phyloP scores from a whole-genome alignment of 73 alveolate species.

The Tetrahymena thermophila region DNA sequence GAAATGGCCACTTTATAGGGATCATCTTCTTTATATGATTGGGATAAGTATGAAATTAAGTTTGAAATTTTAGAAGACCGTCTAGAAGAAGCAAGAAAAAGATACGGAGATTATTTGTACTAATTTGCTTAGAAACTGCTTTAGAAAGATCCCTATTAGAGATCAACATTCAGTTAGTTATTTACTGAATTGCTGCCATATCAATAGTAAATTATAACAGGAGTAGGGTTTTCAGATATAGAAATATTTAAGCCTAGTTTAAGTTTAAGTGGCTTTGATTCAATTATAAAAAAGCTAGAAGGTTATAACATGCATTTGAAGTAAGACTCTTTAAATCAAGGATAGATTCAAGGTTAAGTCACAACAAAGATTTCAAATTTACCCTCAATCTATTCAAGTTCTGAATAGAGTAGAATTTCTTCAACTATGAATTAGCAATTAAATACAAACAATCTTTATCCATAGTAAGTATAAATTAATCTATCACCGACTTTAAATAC shows the following conservation, averaged over 20 bases:
- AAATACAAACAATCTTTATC: not conserved
- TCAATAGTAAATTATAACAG: not conserved
- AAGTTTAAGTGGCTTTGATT: not conserved
- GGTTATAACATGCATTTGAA: not conserved
- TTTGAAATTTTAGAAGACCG: not conserved
- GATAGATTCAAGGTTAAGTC: not conserved
- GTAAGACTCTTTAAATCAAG: not conserved
- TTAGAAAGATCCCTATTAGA: not conserved
- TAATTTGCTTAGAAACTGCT: not conserved
- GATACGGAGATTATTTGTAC: not conserved
- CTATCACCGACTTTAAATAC: not conserved
- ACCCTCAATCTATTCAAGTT: not conserved
- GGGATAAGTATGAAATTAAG: not conserved
- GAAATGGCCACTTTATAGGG: not conserved
- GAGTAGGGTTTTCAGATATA: not conserved
- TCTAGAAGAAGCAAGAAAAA: not conserved
- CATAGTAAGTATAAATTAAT: not conserved
- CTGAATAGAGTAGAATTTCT: not conserved
- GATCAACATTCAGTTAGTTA: not conserved
- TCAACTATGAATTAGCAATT: not conserved
- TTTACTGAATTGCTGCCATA: not conserved
- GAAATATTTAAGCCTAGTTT: not conserved
- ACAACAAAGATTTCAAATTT: not conserved
- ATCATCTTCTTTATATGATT: not conserved
- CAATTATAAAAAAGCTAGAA: not conserved